Evolutionary conservation across 306 rosid species (phyloP), one percentile per base, ranked within the genome.

Genomic region (Vicia faba): DNA sequence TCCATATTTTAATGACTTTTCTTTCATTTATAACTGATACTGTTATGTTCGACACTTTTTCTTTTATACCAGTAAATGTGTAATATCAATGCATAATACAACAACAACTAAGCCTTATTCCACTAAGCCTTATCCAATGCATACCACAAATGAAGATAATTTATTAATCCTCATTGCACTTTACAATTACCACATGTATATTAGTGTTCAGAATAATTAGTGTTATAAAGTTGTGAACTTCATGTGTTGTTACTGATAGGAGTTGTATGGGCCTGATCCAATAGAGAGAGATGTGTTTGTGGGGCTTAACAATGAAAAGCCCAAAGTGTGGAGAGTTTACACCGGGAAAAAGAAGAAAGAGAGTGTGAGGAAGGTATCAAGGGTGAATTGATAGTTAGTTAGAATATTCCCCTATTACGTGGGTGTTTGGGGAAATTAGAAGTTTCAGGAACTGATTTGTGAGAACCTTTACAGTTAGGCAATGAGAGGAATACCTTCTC

Each of bases 1-100:
- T 86, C 64, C 23, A 3, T 38, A 18, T 46, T 55, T 62, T 28
- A 28, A 53, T 43, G 23, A 31, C 19, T 76, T 70, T 12, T 56
- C 41, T 46, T 72, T 62, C 38, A 31, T 29, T 39, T 41, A 63
- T 5, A 35, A 55, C 45, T 8, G 57, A 69, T 56, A 25, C 64
- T 56, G 40, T 41, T 14, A 13, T 61, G 40, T 54, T 70, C 4
- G 50, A 29, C 23, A 11, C 35, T 23, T 61, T 23, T 62, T 75
- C 33, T 43, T 31, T 40, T 57, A 69, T 49, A 36, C 16, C 7
- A 20, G 74, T 62, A 57, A 61, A 61, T 68, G n/a, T 31, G 50
- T 36, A 38, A 44, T 40, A 63, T 33, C 39, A 46, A 23, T 67
- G 62, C 41, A 39, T 61, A 61, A 50, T 41, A 40, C 44, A 40